Conservation (phyloP, 352 stramenopile species). For the Pythium dissotocum region DNA sequence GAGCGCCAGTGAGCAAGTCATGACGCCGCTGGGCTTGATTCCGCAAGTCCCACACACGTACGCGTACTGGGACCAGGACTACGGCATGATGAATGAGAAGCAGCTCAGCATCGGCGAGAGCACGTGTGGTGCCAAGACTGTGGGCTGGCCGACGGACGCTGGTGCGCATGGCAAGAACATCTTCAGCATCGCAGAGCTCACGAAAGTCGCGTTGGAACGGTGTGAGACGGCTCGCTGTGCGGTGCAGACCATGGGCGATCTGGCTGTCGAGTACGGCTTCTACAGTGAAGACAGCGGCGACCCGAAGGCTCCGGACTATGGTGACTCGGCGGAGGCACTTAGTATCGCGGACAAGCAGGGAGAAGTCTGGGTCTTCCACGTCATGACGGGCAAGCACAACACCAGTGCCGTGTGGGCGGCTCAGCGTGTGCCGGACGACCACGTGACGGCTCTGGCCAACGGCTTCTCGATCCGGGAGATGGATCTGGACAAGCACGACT, state of each 20-base stretch:
- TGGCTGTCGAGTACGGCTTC: constrained; percentile 93
- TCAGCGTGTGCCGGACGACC: constrained; percentile 89
- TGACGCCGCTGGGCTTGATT: constrained; percentile 80
- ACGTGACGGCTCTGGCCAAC: constrained; percentile 92
- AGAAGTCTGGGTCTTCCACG: constrained; percentile 95
- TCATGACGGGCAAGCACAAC: constrained; percentile 89
- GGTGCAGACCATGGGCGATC: constrained; percentile 89
- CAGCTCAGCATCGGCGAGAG: constrained; percentile 94
- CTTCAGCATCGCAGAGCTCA: constrained; percentile 90
- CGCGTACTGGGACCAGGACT: constrained; percentile 93
- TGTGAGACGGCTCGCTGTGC: constrained; percentile 80
- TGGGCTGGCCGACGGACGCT: constrained; percentile 50
- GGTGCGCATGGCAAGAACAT: constrained; percentile 77
- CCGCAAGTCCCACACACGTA: constrained; percentile 92
- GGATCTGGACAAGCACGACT: constrained; percentile 69
- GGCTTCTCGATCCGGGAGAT: constrained; percentile 93
- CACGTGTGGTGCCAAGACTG: constrained; percentile 88
- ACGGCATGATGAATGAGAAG: constrained; percentile 95
- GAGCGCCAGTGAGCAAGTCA: constrained; percentile 25
- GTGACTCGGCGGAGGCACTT: constrained; percentile 78
- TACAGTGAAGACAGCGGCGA: constrained; percentile 90
- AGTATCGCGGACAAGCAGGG: constrained; percentile 83
- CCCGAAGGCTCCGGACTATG: constrained; percentile 51
- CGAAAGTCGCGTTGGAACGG: constrained; percentile 90
- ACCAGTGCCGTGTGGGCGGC: constrained; percentile 91